Percentiles rank a stretch among this genome's conserved stretches.
Evolutionary conservation across 306 rosid genomes (phyloP).

Genomic region (Medicago truncatula): DNA sequence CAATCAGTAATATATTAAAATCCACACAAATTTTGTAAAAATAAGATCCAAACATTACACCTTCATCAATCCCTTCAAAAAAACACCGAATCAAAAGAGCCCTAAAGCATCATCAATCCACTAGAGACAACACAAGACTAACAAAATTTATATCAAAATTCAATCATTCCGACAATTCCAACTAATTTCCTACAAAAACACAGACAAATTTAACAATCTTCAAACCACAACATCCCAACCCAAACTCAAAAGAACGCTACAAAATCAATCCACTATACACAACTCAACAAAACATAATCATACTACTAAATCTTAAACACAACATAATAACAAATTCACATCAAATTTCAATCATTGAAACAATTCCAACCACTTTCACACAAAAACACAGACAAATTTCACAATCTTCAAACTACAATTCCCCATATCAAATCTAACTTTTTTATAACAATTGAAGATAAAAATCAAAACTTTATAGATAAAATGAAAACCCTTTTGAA

Average conservation of each 20-base stretch:
- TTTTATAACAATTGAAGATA: constrained; percentile 9
- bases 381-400: constrained; percentile 15
- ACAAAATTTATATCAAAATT: constrained; percentile 37
- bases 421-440: background rate
- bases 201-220: constrained; percentile 1
- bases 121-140: background rate
- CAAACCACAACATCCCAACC: background rate
- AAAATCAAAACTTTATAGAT: constrained; percentile 21
- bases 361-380: background rate
- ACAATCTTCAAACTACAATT: background rate
- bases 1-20: background rate
- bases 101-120: constrained; percentile 12
- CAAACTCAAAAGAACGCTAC: too few relatives aligned
- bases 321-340: background rate
- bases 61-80: constrained; percentile 8
- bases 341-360: constrained; percentile 35
- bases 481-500: constrained; percentile 24
- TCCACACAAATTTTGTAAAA: background rate
- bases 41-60: constrained; percentile 1
- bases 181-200: constrained; percentile 1
- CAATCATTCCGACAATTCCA: constrained; percentile 1
- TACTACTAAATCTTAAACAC: background rate
- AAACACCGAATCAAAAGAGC: background rate
- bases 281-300: too few relatives aligned
- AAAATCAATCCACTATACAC: constrained; percentile 7